Base-by-base conservation (phyloP, 1,139 yeast genomes). In the Suhomyces terraborum region DNA sequence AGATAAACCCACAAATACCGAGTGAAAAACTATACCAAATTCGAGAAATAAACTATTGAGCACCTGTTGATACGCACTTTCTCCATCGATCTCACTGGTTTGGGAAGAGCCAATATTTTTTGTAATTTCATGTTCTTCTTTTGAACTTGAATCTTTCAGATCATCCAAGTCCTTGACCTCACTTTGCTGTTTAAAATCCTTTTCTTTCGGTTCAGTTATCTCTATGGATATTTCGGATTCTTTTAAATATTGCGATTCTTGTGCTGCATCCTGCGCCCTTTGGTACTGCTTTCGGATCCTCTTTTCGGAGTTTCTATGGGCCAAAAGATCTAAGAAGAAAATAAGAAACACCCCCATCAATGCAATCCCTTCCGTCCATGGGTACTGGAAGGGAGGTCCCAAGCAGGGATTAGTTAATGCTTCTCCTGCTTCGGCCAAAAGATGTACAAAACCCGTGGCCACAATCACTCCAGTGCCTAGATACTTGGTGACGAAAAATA, bases 331-430 rank as follows among this genome's bases (percentile, higher is more conserved):
- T 32, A 63, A 53, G 18, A 60, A 50, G 45, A 66, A 64, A 54
- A 70, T 61, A 6, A 58, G 37, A 45, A 67, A 66, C 5, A 66
- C 59, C 4, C 73, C 67, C 62, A 69, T 64, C 35, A 70, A 56
- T 4, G 69, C 62, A 16, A 70, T 64, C 2, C 70, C 75, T 40
- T 59, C 67, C 1, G 75, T 65, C 72, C 73, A 69, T 8, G 75
- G 69, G 43, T 69, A 70, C 12, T 46, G 55, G 42, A 62, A 63
- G 1, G 56, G 53, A 1, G 67, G 71, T 7, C 69, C 70, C 34
- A 70, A 58, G 50, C 75, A 69, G 20, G 59, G 65, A 27, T 63
- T 51, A 8, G 55, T 41, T 19, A 70, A 62, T 10, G 64, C 56
- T 18, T 46, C 49, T 23, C 49, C 47, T 1, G 67, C 59, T 32